phyloP scores from a whole-genome alignment of 2,329 filamentous ascomycete species.

The Bretziella fagacearum region DNA sequence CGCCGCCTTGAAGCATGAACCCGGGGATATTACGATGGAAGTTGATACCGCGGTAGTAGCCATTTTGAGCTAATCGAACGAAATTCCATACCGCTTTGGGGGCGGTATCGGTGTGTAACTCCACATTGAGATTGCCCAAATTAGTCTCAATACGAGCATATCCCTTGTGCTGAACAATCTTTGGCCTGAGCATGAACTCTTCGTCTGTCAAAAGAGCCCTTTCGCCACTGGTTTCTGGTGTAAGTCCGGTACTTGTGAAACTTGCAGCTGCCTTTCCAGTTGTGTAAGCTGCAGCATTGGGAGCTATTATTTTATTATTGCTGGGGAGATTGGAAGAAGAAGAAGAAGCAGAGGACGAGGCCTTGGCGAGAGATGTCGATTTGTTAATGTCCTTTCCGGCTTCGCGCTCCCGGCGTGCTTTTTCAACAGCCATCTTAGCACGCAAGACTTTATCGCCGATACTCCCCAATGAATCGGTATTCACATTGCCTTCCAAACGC shows the following conservation, averaged over 20 bases:
- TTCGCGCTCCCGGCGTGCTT: slow-evolving; percentile 59
- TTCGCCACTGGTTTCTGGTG: slow-evolving; percentile 76
- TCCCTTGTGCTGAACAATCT: slow-evolving; percentile 73
- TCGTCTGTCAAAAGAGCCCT: slow-evolving; percentile 78
- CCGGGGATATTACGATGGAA: slow-evolving; percentile 92
- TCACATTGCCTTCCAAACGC: slow-evolving; percentile 51
- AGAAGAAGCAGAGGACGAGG: neutral
- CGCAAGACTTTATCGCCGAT: slow-evolving; percentile 68
- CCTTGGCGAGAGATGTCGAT: slow-evolving; percentile 24
- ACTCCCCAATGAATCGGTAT: slow-evolving; percentile 62
- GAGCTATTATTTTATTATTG: slow-evolving; percentile 44
- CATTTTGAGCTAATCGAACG: slow-evolving; percentile 67
- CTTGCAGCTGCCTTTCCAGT: slow-evolving; percentile 83
- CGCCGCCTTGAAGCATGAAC: slow-evolving; percentile 97
- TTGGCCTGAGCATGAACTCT: slow-evolving; percentile 89
- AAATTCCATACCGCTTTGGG: slow-evolving; percentile 97
- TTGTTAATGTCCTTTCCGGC: slow-evolving; percentile 40
- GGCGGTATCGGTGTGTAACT: slow-evolving; percentile 78
- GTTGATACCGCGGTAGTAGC: slow-evolving; percentile 67
- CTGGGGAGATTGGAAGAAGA: slow-evolving; percentile 25
- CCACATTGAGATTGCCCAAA: slow-evolving; percentile 68
- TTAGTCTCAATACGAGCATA: slow-evolving; percentile 84
- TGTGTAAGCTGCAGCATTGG: slow-evolving; percentile 80
- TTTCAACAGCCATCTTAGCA: slow-evolving; percentile 87
- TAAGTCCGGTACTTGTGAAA: slow-evolving; percentile 87